Evolutionary conservation across 2,329 filamentous ascomycete species (phyloP).

Genomic region (Ceratocystis alfenasii): DNA sequence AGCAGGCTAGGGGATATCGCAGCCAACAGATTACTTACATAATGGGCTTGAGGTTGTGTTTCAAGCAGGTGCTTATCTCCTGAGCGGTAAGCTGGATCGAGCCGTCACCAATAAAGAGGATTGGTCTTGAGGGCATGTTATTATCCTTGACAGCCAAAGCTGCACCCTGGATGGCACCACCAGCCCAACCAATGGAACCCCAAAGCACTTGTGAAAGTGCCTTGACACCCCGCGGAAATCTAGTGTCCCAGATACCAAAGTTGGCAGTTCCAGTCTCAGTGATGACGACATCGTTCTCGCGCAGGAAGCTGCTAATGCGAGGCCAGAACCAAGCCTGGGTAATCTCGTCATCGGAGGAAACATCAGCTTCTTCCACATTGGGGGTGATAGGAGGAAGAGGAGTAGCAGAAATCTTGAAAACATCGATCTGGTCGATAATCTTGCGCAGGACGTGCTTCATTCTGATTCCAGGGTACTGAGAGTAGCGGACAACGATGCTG

Average conservation of each 20-base stretch:
- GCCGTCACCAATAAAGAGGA: slow-evolving; percentile 83
- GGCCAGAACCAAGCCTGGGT: slow-evolving; percentile 70
- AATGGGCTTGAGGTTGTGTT: slow-evolving; percentile 60
- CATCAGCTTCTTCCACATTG: slow-evolving; percentile 39
- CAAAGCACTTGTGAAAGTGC: slow-evolving; percentile 69
- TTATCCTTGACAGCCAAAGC: slow-evolving; percentile 62
- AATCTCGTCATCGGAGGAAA: slow-evolving; percentile 36
- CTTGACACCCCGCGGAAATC: slow-evolving; percentile 64
- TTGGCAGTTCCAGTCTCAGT: slow-evolving; percentile 83
- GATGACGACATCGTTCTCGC: slow-evolving; percentile 62
- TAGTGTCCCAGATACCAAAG: slow-evolving; percentile 78
- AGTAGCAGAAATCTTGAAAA: slow-evolving; percentile 45
- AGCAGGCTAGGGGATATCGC: no score
- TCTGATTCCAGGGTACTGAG: slow-evolving; percentile 62
- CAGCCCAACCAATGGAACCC: slow-evolving; percentile 54
- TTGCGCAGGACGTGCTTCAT: slow-evolving; percentile 70
- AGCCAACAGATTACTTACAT: slow-evolving; percentile 43
- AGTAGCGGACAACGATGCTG: slow-evolving; percentile 61
- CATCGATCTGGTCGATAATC: slow-evolving; percentile 48
- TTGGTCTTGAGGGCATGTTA: slow-evolving; percentile 48
- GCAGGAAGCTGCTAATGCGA: slow-evolving; percentile 58
- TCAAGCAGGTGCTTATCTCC: slow-evolving; percentile 73
- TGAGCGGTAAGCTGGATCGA: slow-evolving; percentile 76
- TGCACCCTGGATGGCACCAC: slow-evolving; percentile 50
- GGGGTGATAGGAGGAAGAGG: slow-evolving; percentile 25